A percentile compares a stretch with the other conserved stretches of the same genome.
These are phyloP conservation scores for Cordyceps tenuipes DNA, from an alignment of 2,329 filamentous ascomycete species.

Conservation along the genomic window DNA sequence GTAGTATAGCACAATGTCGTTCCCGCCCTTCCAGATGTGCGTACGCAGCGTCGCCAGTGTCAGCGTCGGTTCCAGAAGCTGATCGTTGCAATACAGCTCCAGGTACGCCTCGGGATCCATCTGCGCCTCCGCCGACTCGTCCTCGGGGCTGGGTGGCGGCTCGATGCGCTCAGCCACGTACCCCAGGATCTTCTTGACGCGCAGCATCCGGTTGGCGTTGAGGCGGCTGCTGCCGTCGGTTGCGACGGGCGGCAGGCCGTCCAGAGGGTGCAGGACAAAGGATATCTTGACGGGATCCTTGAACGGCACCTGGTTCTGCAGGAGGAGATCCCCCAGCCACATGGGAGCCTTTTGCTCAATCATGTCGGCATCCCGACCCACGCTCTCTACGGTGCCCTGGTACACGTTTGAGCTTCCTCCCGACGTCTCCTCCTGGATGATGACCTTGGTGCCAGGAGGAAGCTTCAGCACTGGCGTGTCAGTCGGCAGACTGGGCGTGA, in stretches of 20 bases:
- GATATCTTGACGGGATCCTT: slow-evolving; percentile 98
- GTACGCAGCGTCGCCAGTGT: slow-evolving; percentile 88
- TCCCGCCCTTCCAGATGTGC: slow-evolving; percentile 91
- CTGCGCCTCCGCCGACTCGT: slow-evolving; percentile 29
- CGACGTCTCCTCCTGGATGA: slow-evolving; percentile 59
- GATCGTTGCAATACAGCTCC: slow-evolving; percentile 85
- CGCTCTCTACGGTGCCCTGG: slow-evolving; percentile 72
- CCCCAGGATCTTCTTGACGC: slow-evolving; percentile 85
- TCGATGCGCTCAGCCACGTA: slow-evolving; percentile 94
- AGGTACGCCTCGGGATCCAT: slow-evolving; percentile 86
- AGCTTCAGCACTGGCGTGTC: slow-evolving; percentile 72
- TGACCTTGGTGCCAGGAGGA: slow-evolving; percentile 57
- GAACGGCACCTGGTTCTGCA: slow-evolving; percentile 70
- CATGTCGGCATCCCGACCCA: slow-evolving; percentile 68
- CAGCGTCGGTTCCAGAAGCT: slow-evolving; percentile 71
- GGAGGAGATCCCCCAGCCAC: slow-evolving; percentile 84
- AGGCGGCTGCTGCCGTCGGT: slow-evolving; percentile 79
- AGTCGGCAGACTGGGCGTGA: slow-evolving; percentile 60
- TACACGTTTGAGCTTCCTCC: slow-evolving; percentile 78
- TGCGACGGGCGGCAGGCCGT: slow-evolving; percentile 65
- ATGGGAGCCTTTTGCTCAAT: slow-evolving; percentile 81
- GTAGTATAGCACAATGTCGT: slow-evolving; percentile 85
- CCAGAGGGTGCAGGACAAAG: slow-evolving; percentile 77
- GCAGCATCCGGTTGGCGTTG: slow-evolving; percentile 94
- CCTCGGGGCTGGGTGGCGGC: slow-evolving; percentile 49